Base-by-base conservation (phyloP, 1,139 yeast genomes). In the Arxiozyma slooffiae region DNA sequence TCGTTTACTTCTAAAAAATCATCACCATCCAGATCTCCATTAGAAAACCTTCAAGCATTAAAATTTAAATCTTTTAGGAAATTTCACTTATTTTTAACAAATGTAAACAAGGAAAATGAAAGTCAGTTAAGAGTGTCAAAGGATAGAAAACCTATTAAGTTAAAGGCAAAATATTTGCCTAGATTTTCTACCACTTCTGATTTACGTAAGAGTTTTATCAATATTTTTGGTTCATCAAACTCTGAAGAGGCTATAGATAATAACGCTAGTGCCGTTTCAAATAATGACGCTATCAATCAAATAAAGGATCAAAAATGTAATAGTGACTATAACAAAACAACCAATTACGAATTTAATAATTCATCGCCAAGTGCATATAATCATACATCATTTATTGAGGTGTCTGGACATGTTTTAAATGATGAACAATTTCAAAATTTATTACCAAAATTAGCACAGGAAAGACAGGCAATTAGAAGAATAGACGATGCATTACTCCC, bases 401-500 rank as follows among this genome's bases (percentile, higher is more conserved):
- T 42, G 26, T 34, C 45, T 11, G 45, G 45, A 34, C 38, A 42
- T 21, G 8, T 23, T 42, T 34, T 34, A 34, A 42, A 42, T 42
- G 38, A 20, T 3, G 39, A 42, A 6, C 38, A 34, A 20, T 24
- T 34, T 18, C 38, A 34, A 42, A 30, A 42, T 30, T 8, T 20
- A 8, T 50, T 52, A 7, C 58, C 58, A 17, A 53, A 58, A 22
- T 45, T 62, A 40, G 56, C 58, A 40, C 44, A 52, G 30, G 67
- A 64, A 52, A 58, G 58, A 49, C 50, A 57, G 42, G 68, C 68
- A 1, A 51, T 66, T 23, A 60, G 55, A 18, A 59, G 67, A 44
- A 60, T 63, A 23, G 60, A 64, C 47, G 61, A 60, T 50, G 60
- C 62, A 1, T 52, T 66, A 36, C 45, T 66, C 22, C 70, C 69